Evolutionary conservation across 495 filamentous ascomycete species (phyloP), one percentile per base, ranked within the genome.

Genomic region (Penicillium arizonense): DNA sequence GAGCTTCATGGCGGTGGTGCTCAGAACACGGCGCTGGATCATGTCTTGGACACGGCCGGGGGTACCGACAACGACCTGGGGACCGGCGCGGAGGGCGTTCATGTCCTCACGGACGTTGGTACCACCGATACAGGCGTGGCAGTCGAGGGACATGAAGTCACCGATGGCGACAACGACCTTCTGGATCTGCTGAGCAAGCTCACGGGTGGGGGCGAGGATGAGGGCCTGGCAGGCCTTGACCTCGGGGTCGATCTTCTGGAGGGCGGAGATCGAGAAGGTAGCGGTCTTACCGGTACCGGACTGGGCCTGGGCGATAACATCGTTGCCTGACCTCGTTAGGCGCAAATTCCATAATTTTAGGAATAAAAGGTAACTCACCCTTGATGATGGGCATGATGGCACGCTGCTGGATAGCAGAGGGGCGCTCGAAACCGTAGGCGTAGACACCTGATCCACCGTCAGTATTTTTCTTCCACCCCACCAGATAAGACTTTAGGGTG

Each of bases 311-410:
- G 94, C 94, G 72, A 98, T 98, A 63, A 96, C 91, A 84, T 98
- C 94, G 78, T 89, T 91, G 64, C 92, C 92, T 96, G 64, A 53
- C 14, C 35, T 32, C 3, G 32, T 62, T 63, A 63, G 65, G 14
- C 44, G 24, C 48, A 51, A 44, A 50, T 41, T 54, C 53, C 51
- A 39, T 44, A 50, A 53, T 38, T 63, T 72, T 52, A 76, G 60
- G 42, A 51, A 50, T 50, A 44, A 58, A 41, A 26, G 3, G 30
- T 20, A 45, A 81, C 89, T 69, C 81, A 97, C 94, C 94, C 83
- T 97, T 96, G 82, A 97, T 96, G 69, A 98, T 93, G 58, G 93
- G 94, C 87, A 97, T 94, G 76, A 98, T 98, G 60, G 94, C 94
- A 66, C 95, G 93, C 84, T 96, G 90, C 86, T 98, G 94, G 57